Base-by-base conservation (phyloP, 352 stramenopile genomes). In the Globisporangium echinulatum region DNA sequence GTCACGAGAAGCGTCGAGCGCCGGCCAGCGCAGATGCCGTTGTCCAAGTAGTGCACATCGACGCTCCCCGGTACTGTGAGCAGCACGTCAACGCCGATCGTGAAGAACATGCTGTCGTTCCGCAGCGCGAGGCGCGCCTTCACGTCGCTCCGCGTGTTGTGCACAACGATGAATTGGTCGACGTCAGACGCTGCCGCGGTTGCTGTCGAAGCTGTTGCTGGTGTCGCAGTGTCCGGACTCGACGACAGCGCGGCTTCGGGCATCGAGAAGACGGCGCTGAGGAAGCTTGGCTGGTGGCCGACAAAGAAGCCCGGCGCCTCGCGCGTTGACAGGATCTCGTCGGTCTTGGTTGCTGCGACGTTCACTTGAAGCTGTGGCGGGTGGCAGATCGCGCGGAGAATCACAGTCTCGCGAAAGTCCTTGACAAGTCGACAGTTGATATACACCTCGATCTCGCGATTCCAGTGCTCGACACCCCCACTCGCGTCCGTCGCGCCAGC, bases 91-190 rank as follows among this genome's bases (percentile, higher is more conserved):
- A 91, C 74, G n/a, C 53, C 63, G 3, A 92, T 66, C 25, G 66
- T 79, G 67, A 95, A 95, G 63, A 95, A 95, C 69, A 95, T 79
- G 47, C 78, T 92, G 67, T 95, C 83, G 49, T 93, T 95, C 10
- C 85, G 69, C 40, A 95, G 61, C 0, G 85, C 85, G 15, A 95
- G 66, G n/a, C 79, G 71, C 11, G 82, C 83, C 47, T 83, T 82
- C 25, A 64, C 64, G 48, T 91, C 79, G 15, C 55, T 78, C n/a
- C 72, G 75, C 5, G 81, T 87, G 54, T 95, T 95, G 40, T 74
- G 79, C 7, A 95, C 77, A 6, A 95, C 71, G 46, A 95, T 61
- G 58, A 77, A 95, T 33, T 88, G 87, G n/a, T 83, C 70, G 6
- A 66, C 70, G 52, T 77, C 68, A n/a, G 70, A 68, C 37, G 67